Evolutionary conservation across 106 monocot species (phyloP), one percentile per base, ranked within the genome.

Genomic region (Vanilla planifolia): DNA sequence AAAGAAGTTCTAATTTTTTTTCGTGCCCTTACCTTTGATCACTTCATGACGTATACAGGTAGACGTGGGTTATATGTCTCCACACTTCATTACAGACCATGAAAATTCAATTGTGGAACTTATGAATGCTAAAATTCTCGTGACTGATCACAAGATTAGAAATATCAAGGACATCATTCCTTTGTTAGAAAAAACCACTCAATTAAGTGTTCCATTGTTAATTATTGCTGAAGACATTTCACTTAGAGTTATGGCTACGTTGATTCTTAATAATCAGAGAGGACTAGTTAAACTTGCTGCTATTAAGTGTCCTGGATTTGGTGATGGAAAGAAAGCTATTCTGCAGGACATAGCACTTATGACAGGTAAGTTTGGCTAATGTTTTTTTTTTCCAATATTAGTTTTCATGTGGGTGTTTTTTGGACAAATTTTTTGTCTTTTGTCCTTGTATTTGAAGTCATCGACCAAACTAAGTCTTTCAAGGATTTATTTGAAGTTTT

Each of bases 331-430:
- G 73, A 92, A 99, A 63, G 98, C 79, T 51, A 25, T 88, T 63
- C 73, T 99, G 50, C 98, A 99, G 62, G 98, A 99, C 76, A 92
- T 99, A 76, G 88, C 98, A 73, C 83, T 85, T 8, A 79, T 99
- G 92, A 99, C 98, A 69, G 98, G 98, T 92, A 43, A 45, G 16
- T 42, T 8, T 50, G 7, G 3, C 4, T 0, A 8, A 5, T 34
- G 8, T 6, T 19, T 35, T 34, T 48, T 25, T 48, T 7, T 14
- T 43, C 8, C 0, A 33, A 7, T 16, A 15, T 33, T 60, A 23
- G 24, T 66, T 42, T 17, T 16, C 8, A 37, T 19, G 0, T 30
- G 4, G 14, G 42, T 33, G 13, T 66, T 51, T 16, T 20, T 32
- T 41, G 9, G 8, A 1, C 24, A 13, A 4, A 25, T n/a, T 42